Percentiles rank a stretch among this genome's conserved stretches.
These are phyloP conservation scores for Sporodiniella umbellata DNA, from an alignment of 371 early-diverging fungal genomes.

Conservation along the genomic window DNA sequence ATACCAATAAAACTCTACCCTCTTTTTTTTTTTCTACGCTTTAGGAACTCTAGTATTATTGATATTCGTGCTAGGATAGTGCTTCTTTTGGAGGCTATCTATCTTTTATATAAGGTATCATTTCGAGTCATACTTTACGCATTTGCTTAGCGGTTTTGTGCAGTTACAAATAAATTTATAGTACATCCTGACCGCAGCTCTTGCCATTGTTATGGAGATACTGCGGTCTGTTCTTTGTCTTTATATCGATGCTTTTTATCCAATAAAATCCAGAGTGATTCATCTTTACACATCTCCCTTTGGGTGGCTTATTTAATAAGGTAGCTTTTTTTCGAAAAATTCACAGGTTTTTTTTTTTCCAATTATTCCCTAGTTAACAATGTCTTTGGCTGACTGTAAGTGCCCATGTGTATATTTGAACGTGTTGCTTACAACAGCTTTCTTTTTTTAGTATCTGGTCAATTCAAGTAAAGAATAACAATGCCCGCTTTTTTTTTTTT, in stretches of 20 bases:
- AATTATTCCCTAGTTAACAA: slow-evolving; percentile 9
- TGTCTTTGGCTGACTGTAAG: slow-evolving; percentile 52
- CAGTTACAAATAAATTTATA: no score
- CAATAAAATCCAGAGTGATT: slow-evolving; percentile 1
- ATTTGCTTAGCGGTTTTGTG: no score
- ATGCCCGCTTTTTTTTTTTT: slow-evolving; percentile 1
- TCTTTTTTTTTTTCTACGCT: no score
- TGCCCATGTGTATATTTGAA: not conserved
- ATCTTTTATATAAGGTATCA: no score
- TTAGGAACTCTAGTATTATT: no score
- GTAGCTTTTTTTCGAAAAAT: not conserved
- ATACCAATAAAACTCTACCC: no score
- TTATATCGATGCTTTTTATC: not conserved
- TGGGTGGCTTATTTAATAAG: not conserved
- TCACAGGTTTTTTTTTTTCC: slow-evolving; percentile 8
- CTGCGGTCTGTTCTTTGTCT: no score
- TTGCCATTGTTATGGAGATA: no score
- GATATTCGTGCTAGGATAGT: no score
- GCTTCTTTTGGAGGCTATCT: no score
- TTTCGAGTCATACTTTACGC: no score
- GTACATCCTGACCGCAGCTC: no score
- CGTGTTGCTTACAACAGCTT: not conserved
- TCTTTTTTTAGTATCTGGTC: slow-evolving; percentile 38
- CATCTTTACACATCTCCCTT: not conserved
- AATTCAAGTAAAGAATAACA: slow-evolving; percentile 42